Base-by-base conservation (phyloP, 768 basidiomycete genomes). In the Stropharia rugosoannulata region DNA sequence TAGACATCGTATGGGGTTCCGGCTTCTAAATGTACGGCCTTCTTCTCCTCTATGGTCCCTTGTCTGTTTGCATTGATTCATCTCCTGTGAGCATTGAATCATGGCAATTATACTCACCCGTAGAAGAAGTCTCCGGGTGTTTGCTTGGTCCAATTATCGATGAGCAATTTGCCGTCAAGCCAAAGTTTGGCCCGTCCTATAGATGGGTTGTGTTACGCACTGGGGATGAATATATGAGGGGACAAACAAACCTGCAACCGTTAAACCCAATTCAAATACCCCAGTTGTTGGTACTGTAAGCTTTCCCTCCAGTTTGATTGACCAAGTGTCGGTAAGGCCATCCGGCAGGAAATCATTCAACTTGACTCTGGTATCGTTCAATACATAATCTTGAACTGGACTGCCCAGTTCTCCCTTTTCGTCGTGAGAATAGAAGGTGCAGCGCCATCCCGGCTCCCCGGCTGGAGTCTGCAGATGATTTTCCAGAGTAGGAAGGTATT, bases 131-230 rank as follows among this genome's bases (percentile, higher is more conserved):
- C 86, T 0, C 87, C 85, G 0, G 80, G 81, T 2, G 76, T 76
- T 67, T 88, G 86, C 59, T 81, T 80, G 8, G 82, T 85, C 80
- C 86, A 87, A 63, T 89, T 89, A 64, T 90, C 87, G 44, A 90
- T 82, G 15, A 79, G 72, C 51, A 87, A 65, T 60, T 81, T 66
- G 9, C 78, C 82, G 45, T 87, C 64, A 27, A 90, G 67, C 71
- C 77, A 90, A 1, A 92, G 70, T 68, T 86, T 86, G 5, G 83
- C 84, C 22, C 83, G 77, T 7, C 82, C 82, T 78, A 35, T 52
- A 54, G 51, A 51, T 27, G 5, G 16, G 38, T 22, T 57, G 25
- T 27, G 42, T 45, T 5, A 27, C 37, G 59, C 49, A 37, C 35
- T 32, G 18, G 39, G 7, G n/a, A 13, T 42, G 11, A 18, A 4